Evolutionary conservation across 2,329 filamentous ascomycete species (phyloP), one percentile per base, ranked within the genome.

Genomic region (Ceratocystis lukuohia): DNA sequence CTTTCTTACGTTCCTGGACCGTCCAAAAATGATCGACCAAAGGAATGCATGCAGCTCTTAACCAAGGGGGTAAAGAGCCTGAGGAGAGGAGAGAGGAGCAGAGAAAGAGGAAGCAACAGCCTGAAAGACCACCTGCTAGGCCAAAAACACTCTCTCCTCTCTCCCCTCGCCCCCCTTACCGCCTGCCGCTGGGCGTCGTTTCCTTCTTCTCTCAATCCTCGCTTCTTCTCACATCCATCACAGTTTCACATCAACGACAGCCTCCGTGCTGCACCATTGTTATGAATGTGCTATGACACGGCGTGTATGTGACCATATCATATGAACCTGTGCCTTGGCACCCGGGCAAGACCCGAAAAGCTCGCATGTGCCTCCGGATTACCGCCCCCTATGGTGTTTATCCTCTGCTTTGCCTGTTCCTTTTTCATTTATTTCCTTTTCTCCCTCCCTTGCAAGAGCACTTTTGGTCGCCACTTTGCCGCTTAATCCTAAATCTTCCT

Each of bases 1-100:
- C 33, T 59, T 59, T 59, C 53, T 59, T 59, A 59, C 25, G 53
- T 59, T 59, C 53, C 53, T 59, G 53, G 12, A n/a, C 46, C 6
- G 46, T 17, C 25, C 25, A 33, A 6, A 30, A 59, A 33, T 57
- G 53, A 59, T 59, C 53, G 15, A 12, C 53, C 53, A 30, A 59
- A 59, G 53, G 53, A 59, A 59, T 59, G 53, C 28, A 59, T 37
- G 28, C 25, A 30, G 25, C 25, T 12, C 25, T 30, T 17, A 20
- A 30, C 1, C 25, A 59, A 30, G 53, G 53, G 3, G 15, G 53
- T 22, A 57, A 50, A 20, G 46, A 50, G 12, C n/a, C 7, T 22
- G 46, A 50, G 22, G 25, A 15, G 53, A 28, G 15, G n/a, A 50
- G 46, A 22, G 46, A 22, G 22, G 5, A 5, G 17, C 2, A 22